These are phyloP conservation scores for Carex littledalei DNA, from an alignment of 176 grass and related monocot genomes.

Conservation along the genomic window DNA sequence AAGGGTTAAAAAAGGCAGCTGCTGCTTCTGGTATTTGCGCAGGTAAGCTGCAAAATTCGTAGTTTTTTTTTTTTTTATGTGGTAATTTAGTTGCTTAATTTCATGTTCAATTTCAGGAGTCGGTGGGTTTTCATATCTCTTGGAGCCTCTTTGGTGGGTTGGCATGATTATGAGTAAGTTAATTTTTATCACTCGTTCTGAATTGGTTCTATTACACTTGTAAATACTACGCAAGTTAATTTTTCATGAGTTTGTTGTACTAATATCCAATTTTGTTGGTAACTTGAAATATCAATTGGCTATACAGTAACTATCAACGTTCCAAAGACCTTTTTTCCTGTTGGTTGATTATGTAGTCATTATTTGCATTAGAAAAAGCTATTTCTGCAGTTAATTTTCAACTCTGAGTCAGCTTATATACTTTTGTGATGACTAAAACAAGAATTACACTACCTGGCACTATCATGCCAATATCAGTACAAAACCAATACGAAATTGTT, in stretches of 20 bases:
- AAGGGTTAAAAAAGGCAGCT: constrained; percentile 76
- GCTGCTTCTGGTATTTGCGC: constrained; percentile 77
- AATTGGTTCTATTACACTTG: not conserved
- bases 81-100: not conserved
- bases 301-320: not conserved
- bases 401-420: not conserved
- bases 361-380: not conserved
- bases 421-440: not conserved
- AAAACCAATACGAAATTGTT: not conserved
- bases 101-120: constrained; percentile 39
- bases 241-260: not conserved
- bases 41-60: constrained; percentile 24
- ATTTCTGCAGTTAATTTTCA: not conserved
- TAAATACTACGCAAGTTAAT: not conserved
- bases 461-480: not conserved
- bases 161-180: constrained; percentile 94
- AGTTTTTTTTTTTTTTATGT: not conserved
- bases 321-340: not conserved
- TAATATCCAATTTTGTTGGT: not conserved
- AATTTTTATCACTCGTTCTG: not conserved
- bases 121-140: constrained; percentile 82
- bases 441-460: not conserved
- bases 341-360: not conserved
- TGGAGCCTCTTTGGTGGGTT: constrained; percentile 94
- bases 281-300: not conserved